Evolutionary conservation across 768 basidiomycete species (phyloP).

Genomic region (Collybiopsis luxurians): DNA sequence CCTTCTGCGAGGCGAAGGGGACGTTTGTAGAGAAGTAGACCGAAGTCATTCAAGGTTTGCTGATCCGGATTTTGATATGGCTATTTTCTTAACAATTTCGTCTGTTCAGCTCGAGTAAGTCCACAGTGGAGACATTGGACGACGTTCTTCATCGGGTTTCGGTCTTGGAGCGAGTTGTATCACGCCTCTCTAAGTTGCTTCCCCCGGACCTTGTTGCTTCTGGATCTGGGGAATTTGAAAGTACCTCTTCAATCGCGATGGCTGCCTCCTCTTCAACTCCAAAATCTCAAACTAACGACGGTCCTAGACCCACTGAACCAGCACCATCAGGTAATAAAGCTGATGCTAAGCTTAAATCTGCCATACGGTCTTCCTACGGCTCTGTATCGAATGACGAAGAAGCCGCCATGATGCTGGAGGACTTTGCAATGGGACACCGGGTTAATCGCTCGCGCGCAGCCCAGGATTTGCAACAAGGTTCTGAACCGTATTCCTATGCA

Average conservation of each 20-base stretch:
- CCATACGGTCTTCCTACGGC: slow-evolving; percentile 17
- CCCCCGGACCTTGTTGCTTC: slow-evolving; percentile 1
- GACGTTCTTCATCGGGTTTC: slow-evolving; percentile 23
- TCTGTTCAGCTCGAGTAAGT: slow-evolving; percentile 5
- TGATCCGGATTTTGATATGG: background rate
- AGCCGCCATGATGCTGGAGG: slow-evolving; percentile 25
- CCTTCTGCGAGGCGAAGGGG: slow-evolving; percentile 22
- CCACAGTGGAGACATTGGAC: slow-evolving; percentile 17
- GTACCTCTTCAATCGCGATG: background rate
- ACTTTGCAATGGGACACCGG: slow-evolving; percentile 9
- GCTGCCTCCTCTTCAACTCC: slow-evolving; percentile 8
- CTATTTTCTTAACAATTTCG: background rate
- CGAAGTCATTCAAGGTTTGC: slow-evolving; percentile 10
- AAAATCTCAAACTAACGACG: background rate
- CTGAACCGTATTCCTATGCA: slow-evolving; percentile 4
- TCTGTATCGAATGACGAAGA: slow-evolving; percentile 21
- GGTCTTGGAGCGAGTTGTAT: slow-evolving; percentile 19
- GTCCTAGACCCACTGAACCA: background rate
- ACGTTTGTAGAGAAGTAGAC: slow-evolving; percentile 24
- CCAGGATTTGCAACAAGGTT: slow-evolving; percentile 12
- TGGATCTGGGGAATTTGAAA: background rate
- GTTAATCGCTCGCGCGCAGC: slow-evolving; percentile 17
- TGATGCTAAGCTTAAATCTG: slow-evolving; percentile 6
- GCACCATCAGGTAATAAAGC: background rate
- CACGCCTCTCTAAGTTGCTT: slow-evolving; percentile 15